Conservation (phyloP, 441 rosid genomes). For the Omphalea diandra region DNA sequence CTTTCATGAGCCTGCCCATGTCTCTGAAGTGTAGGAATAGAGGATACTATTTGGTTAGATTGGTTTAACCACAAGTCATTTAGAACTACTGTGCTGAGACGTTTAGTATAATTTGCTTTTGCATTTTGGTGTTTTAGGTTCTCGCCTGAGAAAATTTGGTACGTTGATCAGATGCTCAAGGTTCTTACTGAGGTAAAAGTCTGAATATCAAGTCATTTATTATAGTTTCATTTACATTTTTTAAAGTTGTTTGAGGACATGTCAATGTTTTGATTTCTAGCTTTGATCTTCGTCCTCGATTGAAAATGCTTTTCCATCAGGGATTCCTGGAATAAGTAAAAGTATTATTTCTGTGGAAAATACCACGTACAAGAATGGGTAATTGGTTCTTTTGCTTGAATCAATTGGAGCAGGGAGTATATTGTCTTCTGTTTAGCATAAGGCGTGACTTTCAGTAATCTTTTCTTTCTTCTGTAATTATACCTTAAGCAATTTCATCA, state of each 20-base stretch:
- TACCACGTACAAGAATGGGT: background rate
- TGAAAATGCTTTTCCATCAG: too few species aligned
- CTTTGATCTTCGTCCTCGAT: background rate
- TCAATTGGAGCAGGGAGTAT: background rate
- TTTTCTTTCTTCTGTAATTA: background rate
- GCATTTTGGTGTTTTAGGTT: slow-evolving; percentile 58
- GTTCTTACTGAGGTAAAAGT: slow-evolving; percentile 90
- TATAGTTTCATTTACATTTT: background rate
- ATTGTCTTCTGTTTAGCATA: background rate
- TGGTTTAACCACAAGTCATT: slow-evolving; percentile 1
- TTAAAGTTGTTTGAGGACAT: slow-evolving; percentile 7
- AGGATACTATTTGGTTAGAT: slow-evolving; percentile 3
- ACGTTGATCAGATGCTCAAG: slow-evolving; percentile 99
- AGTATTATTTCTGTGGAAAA: background rate
- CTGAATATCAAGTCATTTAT: slow-evolving; percentile 18
- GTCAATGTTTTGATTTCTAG: slow-evolving; percentile 5
- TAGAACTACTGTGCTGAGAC: slow-evolving; percentile 10
- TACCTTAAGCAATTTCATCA: background rate
- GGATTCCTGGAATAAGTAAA: slow-evolving; percentile 9
- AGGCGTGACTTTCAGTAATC: background rate
- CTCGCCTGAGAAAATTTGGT: slow-evolving; percentile 96
- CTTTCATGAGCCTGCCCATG: background rate
- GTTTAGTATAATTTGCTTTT: slow-evolving; percentile 24
- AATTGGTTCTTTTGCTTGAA: background rate
- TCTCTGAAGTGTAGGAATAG: background rate